Percentiles rank a stretch among this genome's conserved stretches.
These are phyloP conservation scores for Epichloe typhina DNA, from an alignment of 2,329 filamentous ascomycete species.

Conservation along the genomic window DNA sequence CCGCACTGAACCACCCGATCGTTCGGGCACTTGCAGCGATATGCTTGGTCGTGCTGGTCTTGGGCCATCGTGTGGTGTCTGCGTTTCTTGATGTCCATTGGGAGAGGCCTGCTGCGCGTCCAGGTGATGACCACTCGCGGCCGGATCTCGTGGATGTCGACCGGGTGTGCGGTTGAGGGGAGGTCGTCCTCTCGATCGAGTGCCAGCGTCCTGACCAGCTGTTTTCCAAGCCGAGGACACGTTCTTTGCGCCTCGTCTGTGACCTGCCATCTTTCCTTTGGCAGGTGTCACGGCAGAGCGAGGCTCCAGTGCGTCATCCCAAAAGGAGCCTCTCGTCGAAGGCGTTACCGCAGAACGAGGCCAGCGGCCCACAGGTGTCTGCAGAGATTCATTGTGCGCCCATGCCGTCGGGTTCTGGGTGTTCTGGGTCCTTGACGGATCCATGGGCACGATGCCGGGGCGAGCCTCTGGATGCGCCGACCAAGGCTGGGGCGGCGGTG, in stretches of 20 bases:
- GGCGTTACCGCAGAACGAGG: constrained; percentile 70
- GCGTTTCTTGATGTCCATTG: constrained; percentile 5
- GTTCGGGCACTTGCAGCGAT: constrained; percentile 32
- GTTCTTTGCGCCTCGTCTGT: constrained; percentile 64
- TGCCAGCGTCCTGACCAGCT: constrained; percentile 44
- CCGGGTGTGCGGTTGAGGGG: constrained; percentile 48
- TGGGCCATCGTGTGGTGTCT: constrained; percentile 6
- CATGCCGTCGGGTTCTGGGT: constrained; percentile 13
- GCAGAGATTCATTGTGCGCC: constrained; percentile 34
- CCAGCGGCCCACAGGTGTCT: constrained; percentile 55
- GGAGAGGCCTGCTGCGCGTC: background rate
- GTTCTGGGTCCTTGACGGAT: constrained; percentile 20
- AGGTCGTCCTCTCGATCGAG: constrained; percentile 68
- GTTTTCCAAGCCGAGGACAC: constrained; percentile 85
- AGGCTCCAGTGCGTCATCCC: constrained; percentile 48
- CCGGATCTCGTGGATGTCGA: background rate
- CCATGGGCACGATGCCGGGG: constrained; percentile 18
- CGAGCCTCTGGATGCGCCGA: constrained; percentile 30
- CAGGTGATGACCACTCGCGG: background rate
- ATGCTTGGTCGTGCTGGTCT: constrained; percentile 24
- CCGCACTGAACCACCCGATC: constrained; percentile 45
- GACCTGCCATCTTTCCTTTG: constrained; percentile 30
- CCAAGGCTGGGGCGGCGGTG: constrained; percentile 26
- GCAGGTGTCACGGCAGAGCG: constrained; percentile 62
- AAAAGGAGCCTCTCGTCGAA: constrained; percentile 37